Evolutionary conservation across 805 yeast genomes (phyloP).

Genomic region (Cyberlindnera meyerae): DNA sequence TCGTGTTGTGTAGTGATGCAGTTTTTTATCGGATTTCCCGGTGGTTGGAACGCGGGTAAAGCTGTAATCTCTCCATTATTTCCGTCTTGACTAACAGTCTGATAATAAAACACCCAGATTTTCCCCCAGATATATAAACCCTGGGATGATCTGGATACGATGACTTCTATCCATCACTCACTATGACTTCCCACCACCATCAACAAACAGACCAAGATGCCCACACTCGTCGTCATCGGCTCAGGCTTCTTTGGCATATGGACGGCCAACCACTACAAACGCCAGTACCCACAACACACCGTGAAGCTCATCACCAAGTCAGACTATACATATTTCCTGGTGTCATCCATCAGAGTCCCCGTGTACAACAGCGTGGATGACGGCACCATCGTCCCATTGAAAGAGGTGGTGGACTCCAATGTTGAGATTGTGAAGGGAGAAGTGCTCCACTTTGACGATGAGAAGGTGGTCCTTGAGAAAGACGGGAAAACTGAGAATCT

Average conservation of each 20-base stretch:
- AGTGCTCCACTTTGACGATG: slow-evolving; percentile 18
- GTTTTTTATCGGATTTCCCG: too few relatives aligned
- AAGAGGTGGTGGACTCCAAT: slow-evolving; percentile 14
- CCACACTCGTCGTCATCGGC: slow-evolving; percentile 20
- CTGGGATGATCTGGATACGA: too few relatives aligned
- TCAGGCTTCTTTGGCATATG: slow-evolving; percentile 25
- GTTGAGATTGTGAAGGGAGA: slow-evolving; percentile 23
- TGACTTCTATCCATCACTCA: too few relatives aligned
- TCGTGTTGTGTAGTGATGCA: too few relatives aligned
- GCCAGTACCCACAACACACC: slow-evolving; percentile 1
- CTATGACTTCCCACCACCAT: too few relatives aligned
- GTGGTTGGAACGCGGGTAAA: too few relatives aligned
- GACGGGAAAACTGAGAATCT: slow-evolving; percentile 4
- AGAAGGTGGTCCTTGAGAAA: slow-evolving; percentile 12
- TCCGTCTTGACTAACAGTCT: too few relatives aligned
- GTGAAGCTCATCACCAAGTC: slow-evolving; percentile 20
- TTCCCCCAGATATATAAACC: too few relatives aligned
- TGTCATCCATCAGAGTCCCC: slow-evolving; percentile 16
- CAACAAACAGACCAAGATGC: slow-evolving; percentile 4
- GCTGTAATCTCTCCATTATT: too few relatives aligned
- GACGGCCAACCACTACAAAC: slow-evolving; percentile 18
- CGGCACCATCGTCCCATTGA: slow-evolving; percentile 17
- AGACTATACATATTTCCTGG: slow-evolving; percentile 15
- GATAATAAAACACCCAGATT: too few relatives aligned
- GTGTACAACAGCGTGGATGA: slow-evolving; percentile 16